Base-by-base conservation (phyloP, 2,329 filamentous ascomycete species). In the Clarireedia homoeocarpa region DNA sequence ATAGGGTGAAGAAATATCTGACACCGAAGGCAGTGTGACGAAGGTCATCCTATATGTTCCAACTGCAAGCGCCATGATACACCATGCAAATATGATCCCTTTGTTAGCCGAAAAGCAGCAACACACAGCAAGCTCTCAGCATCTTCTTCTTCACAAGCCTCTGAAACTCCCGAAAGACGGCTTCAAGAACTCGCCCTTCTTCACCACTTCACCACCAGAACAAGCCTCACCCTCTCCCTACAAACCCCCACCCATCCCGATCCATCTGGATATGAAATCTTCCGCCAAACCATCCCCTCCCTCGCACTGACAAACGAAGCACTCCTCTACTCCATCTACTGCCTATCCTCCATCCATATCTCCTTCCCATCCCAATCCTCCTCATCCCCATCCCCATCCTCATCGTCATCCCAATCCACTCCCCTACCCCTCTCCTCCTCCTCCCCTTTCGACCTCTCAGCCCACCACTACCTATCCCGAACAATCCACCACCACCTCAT, bases 101-200 rank as follows among this genome's bases (percentile, higher is more conserved):
- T 10, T 6, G 44, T 24, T 10, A 12, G 9, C 20, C 57, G 57
- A 45, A 27, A 46, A 17, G 48, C 24, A 17, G 23, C 23, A 10
- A 30, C 2, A 20, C 9, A 34, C 12, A n/a, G 27, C 3, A 39
- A 3, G 20, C 14, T 15, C 3, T 24, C 15, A 4, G 7, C 27
- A 9, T 3, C 12, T 20, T 20, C 27, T 36, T 10, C 48, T 10
- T 4, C 4, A 23, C 30, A 50, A 39, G 15, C 20, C 12, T 58
- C 58, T 10, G 63, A 66, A 48, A 52, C 57, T n/a, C 52, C 20
- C 17, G 46, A 48, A 6, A 51, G 62, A 24, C 63, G 64, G 24
- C 42, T 61, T 15, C 45, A 54, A 17, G 63, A 66, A 49, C 59
- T 66, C 3, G 56, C 38, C 17, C 59, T 66, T 12, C 53, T 65